phyloP scores from a whole-genome alignment of 225 moss, liverwort and hornwort genomes.

The Bryum argenteum region DNA sequence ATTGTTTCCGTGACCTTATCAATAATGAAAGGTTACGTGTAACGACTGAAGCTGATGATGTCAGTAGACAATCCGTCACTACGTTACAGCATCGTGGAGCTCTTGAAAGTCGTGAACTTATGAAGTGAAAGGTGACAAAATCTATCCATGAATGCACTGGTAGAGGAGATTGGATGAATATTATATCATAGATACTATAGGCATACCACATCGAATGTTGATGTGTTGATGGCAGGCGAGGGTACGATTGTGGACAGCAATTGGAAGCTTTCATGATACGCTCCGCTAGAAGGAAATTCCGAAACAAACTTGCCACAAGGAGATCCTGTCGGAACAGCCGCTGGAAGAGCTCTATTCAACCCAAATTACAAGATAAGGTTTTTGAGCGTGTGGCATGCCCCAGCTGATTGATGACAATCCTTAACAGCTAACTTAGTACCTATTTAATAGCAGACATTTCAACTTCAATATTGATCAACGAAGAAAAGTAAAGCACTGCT shows the following conservation, averaged over 20 bases:
- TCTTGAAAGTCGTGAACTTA: conserved; percentile 1
- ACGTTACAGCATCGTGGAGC: conserved; percentile 1
- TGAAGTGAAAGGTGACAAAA: neutral
- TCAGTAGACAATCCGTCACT: conserved; percentile 7
- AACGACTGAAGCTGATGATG: neutral
- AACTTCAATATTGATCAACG: too few species aligned
- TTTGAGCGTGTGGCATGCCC: conserved; percentile 15
- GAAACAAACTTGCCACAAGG: conserved; percentile 83
- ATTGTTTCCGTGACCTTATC: neutral
- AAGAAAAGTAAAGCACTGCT: too few species aligned
- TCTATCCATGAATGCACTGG: conserved; percentile 1
- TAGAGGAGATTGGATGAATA: neutral
- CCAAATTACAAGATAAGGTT: conserved; percentile 28
- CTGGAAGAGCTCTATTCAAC: conserved; percentile 76
- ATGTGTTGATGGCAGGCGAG: conserved; percentile 79
- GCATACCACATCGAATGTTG: conserved; percentile 89
- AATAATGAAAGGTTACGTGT: neutral
- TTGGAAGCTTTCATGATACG: conserved; percentile 88
- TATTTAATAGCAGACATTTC: too few species aligned
- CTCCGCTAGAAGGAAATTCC: conserved; percentile 84
- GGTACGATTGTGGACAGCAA: conserved; percentile 78
- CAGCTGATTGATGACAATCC: conserved; percentile 43
- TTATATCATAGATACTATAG: conserved; percentile 12
- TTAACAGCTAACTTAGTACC: conserved; percentile 20
- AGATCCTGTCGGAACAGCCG: conserved; percentile 89